Evolutionary conservation across 768 basidiomycete species (phyloP).

Genomic region (Candolleomyces efflorescens): DNA sequence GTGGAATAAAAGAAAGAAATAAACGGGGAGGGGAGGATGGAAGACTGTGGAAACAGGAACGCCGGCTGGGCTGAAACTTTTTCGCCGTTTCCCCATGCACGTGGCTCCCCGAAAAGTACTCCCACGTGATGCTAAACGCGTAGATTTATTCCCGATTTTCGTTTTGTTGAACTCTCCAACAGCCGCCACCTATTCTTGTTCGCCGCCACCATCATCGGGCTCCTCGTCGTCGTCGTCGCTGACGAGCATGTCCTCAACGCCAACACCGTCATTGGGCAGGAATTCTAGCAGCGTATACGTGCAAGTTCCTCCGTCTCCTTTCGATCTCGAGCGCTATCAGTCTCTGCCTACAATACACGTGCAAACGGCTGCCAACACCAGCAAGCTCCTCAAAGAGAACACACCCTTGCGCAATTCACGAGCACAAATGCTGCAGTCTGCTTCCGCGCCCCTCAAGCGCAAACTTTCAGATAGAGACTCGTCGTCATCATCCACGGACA

Average conservation of each 20-base stretch:
- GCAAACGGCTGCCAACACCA: slow-evolving; percentile 19
- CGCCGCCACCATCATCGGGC: slow-evolving; percentile 14
- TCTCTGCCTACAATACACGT: slow-evolving; percentile 18
- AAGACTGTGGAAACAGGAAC: background rate
- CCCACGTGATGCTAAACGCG: slow-evolving; percentile 30
- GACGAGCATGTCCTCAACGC: slow-evolving; percentile 26
- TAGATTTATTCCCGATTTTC: slow-evolving; percentile 17
- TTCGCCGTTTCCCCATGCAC: background rate
- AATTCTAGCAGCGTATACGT: slow-evolving; percentile 41
- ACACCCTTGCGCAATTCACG: slow-evolving; percentile 27
- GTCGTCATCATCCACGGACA: slow-evolving; percentile 7
- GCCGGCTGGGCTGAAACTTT: background rate
- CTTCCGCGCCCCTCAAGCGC: slow-evolving; percentile 40
- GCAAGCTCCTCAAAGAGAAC: slow-evolving; percentile 41
- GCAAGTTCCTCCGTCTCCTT: slow-evolving; percentile 52
- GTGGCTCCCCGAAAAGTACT: background rate
- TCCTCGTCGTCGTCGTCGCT: slow-evolving; percentile 13
- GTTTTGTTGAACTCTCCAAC: slow-evolving; percentile 15
- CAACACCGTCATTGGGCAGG: slow-evolving; percentile 4
- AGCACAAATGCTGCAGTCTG: slow-evolving; percentile 8
- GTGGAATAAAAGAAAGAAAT: background rate
- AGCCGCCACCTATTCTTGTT: slow-evolving; percentile 7
- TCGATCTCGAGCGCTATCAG: slow-evolving; percentile 24
- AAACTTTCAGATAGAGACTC: slow-evolving; percentile 37
- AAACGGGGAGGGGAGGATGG: slow-evolving; percentile 8